Evolutionary conservation across 23 red algal species (phyloP), one percentile per base, ranked within the genome.

Genomic region (Gracilaria gracilis): DNA sequence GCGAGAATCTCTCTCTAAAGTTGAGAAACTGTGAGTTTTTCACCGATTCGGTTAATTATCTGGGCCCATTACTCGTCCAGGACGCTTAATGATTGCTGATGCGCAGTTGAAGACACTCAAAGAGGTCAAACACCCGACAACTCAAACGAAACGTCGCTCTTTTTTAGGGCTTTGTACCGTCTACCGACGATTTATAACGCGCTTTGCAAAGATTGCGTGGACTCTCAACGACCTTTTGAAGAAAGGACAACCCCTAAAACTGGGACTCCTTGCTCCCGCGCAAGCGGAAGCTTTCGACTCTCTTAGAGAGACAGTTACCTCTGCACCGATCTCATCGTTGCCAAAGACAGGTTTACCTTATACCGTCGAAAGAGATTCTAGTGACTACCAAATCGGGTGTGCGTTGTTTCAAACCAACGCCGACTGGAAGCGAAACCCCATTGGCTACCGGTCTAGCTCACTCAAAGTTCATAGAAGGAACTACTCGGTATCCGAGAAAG

Each of bases 161-260:
- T 80, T 80, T 0, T 50, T 80, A 0, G 75, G 75, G 16, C 28
- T 80, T 9, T 57, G 75, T 49, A 57, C 46, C 51, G 0, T 80
- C 1, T 82, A 82, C 20, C 0, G 79, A 34, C 47, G 55, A 14
- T 82, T 64, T 61, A 6, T 82, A 2, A 48, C 79, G 35, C 27
- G 58, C 21, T 82, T 54, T 36, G 23, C 79, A 50, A 24, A 59
- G 0, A 59, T 82, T 12, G 3, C 79, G 4, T 3, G 9, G 13
- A 0, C 79, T 0, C 35, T 82, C 21, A 61, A 82, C 24, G 49
- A 57, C 15, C 19, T 82, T 17, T 1, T 82, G 49, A 82, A 61
- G 0, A 82, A 82, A 13, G 79, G 50, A 82, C 49, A 82, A 35
- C 79, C 42, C 4, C 42, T 11, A 46, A 46, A 4, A 46, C 42